Conservation (phyloP, 805 yeast species). For the Yamadazyma takamatsuzukensis region DNA sequence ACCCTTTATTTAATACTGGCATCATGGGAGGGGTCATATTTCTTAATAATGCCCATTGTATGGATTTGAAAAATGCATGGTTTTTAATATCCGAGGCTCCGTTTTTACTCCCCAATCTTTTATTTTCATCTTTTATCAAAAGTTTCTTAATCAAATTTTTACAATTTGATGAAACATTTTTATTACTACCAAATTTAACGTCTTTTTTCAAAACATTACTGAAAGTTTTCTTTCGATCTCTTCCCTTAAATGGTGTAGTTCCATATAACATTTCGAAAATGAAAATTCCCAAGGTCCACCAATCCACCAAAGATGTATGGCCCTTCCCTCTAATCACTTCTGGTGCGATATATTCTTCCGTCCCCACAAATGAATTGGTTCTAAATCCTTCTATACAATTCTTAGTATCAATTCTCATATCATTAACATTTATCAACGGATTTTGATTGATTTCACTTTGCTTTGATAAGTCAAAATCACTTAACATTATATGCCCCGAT, state of each 20-base stretch:
- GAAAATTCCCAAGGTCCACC: conserved; percentile 98
- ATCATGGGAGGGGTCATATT: conserved; percentile 95
- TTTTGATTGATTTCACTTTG: conserved; percentile 74
- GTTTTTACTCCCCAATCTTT: conserved; percentile 83
- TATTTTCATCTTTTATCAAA: conserved; percentile 82
- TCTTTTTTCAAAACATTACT: conserved; percentile 82
- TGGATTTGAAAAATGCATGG: conserved; percentile 85
- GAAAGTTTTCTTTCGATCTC: conserved; percentile 83
- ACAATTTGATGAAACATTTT: conserved; percentile 68
- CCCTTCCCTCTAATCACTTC: conserved; percentile 97
- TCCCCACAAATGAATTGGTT: conserved; percentile 97
- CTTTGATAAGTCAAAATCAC: conserved; percentile 93
- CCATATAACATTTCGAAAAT: conserved; percentile 94
- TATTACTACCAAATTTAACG: conserved; percentile 65
- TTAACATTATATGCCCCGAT: conserved; percentile 96
- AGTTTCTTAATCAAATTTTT: conserved; percentile 76
- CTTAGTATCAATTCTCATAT: conserved; percentile 82
- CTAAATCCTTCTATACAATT: conserved; percentile 94
- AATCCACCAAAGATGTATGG: conserved; percentile 96
- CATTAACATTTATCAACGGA: conserved; percentile 52
- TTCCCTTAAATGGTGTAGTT: conserved; percentile 94
- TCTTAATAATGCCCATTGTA: conserved; percentile 93
- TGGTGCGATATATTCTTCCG: conserved; percentile 98
- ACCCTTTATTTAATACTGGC: conserved; percentile 59
- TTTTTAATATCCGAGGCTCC: conserved; percentile 95